Evolutionary conservation across 75 land plant species (phyloP).

Genomic region (Isoetes taiwanensis): DNA sequence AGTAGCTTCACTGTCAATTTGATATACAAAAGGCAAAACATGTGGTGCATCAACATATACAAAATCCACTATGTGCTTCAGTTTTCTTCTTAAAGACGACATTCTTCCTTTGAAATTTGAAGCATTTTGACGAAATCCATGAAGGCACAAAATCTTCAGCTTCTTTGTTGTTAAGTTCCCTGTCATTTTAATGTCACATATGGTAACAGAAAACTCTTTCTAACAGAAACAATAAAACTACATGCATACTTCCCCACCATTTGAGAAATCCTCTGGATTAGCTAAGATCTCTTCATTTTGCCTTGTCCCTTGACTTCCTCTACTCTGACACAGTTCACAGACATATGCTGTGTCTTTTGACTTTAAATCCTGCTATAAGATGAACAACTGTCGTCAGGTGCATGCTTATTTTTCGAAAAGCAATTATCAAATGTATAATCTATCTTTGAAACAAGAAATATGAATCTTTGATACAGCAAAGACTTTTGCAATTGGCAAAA

Average conservation of each 20-base stretch:
- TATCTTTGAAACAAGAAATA: too few relatives aligned
- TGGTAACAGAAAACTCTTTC: too few relatives aligned
- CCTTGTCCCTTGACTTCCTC: conserved; percentile 13
- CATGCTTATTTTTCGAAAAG: too few relatives aligned
- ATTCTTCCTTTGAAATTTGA: conserved; percentile 79
- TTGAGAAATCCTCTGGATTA: too few relatives aligned
- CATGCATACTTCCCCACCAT: too few relatives aligned
- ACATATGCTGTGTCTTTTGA: conserved; percentile 24
- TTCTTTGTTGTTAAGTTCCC: background rate
- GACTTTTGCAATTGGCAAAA: too few relatives aligned
- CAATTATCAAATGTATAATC: too few relatives aligned
- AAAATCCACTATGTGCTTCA: conserved; percentile 56
- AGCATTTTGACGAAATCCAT: conserved; percentile 93
- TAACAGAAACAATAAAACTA: too few relatives aligned
- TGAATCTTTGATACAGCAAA: too few relatives aligned
- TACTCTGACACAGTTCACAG: conserved; percentile 58
- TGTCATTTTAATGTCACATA: background rate
- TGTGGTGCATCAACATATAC: conserved; percentile 85
- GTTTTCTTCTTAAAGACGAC: conserved; percentile 68
- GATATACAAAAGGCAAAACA: conserved; percentile 60
- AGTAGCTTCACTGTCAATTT: background rate
- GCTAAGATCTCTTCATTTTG: too few relatives aligned
- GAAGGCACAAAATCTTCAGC: conserved; percentile 72
- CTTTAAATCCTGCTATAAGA: too few relatives aligned
- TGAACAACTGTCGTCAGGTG: too few relatives aligned